These are phyloP conservation scores for Cladorrhinum sp. DNA, from an alignment of 2,329 filamentous ascomycete species.

Conservation along the genomic window DNA sequence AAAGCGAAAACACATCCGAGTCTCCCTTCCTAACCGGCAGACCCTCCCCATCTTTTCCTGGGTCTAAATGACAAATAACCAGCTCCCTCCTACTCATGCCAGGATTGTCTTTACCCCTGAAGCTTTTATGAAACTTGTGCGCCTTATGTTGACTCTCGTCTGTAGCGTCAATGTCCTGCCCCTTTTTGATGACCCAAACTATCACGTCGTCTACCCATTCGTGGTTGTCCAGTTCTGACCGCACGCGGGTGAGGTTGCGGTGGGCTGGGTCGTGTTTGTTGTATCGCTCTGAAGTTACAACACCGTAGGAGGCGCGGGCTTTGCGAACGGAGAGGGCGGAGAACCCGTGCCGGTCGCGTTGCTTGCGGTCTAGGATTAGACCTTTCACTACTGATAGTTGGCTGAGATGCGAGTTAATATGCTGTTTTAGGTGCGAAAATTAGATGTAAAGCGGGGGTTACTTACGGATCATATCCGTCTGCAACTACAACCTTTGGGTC, in stretches of 20 bases:
- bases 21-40: not conserved
- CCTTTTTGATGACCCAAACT: conserved; percentile 4
- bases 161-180: not conserved
- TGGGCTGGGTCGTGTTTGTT: not conserved
- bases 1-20: not conserved
- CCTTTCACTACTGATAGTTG: conserved; percentile 1
- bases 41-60: not conserved
- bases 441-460: not conserved
- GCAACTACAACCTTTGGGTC: not conserved
- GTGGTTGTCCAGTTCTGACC: not conserved
- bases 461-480: not conserved
- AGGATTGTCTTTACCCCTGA: not conserved
- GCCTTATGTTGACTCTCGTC: not conserved
- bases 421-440: not conserved
- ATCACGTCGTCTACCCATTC: not conserved
- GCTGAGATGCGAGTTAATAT: not conserved
- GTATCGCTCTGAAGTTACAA: not conserved
- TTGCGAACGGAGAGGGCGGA: not conserved
- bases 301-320: conserved; percentile 1
- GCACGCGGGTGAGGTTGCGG: not conserved
- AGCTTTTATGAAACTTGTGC: not conserved
- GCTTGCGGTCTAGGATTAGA: conserved; percentile 5
- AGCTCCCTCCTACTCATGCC: not conserved
- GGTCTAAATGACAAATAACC: not conserved
- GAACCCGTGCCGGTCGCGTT: not conserved